phyloP scores from a whole-genome alignment of 306 rosid genomes.

The Astragalus glycyphyllos region DNA sequence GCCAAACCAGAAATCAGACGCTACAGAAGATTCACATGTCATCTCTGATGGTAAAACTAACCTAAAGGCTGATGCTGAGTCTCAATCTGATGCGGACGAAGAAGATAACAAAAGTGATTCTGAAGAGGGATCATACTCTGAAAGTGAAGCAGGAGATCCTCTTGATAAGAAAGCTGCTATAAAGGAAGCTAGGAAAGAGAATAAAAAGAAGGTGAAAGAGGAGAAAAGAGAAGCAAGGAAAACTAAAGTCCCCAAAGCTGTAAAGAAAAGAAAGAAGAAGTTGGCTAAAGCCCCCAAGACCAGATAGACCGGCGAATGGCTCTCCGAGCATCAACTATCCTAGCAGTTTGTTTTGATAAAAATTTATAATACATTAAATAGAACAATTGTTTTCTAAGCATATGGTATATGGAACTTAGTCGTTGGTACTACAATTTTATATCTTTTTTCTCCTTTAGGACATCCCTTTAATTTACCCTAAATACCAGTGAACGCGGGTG shows the following conservation, averaged over 20 bases:
- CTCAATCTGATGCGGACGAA: conserved; percentile 44
- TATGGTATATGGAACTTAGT: not conserved
- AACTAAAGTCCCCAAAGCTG: conserved; percentile 79
- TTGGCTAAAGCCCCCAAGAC: conserved; percentile 71
- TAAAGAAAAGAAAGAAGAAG: conserved; percentile 83
- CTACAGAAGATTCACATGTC: conserved; percentile 23
- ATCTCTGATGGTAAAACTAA: conserved; percentile 25
- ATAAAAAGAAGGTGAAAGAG: conserved; percentile 85
- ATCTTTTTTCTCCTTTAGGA: not conserved
- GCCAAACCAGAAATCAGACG: conserved; percentile 30
- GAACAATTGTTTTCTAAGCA: not conserved
- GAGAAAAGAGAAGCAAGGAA: conserved; percentile 89
- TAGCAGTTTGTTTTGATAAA: not conserved
- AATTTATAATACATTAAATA: conserved; percentile 1
- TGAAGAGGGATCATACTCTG: conserved; percentile 55
- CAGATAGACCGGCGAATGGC: conserved; percentile 48
- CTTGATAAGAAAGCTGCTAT: conserved; percentile 79
- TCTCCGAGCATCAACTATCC: not conserved
- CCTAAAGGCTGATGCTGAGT: conserved; percentile 38
- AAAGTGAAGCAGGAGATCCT: conserved; percentile 50
- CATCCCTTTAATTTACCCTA: too few species aligned
- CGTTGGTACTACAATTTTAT: not conserved
- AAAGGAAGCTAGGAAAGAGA: conserved; percentile 87
- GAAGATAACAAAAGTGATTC: conserved; percentile 51
- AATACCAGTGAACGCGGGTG: too few species aligned